A percentile compares a stretch with the other conserved stretches of the same genome.
phyloP scores from a whole-genome alignment of 371 early-diverging fungal genomes.

The Mortierella sp. region DNA sequence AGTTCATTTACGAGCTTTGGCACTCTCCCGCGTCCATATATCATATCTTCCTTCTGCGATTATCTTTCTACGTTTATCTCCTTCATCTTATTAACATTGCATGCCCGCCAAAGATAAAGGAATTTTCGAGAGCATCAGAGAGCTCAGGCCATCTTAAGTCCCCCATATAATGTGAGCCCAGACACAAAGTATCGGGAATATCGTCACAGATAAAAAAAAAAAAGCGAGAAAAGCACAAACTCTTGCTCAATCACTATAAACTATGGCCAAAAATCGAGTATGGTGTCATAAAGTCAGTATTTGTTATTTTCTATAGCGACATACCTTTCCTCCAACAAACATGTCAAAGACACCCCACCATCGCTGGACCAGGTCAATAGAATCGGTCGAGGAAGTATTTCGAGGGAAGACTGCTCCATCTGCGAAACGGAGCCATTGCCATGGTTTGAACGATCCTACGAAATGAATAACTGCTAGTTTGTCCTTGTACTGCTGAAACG shows the following conservation, averaged over 20 bases:
- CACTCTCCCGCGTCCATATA: neutral
- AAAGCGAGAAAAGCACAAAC: no score
- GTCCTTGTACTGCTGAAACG: constrained; percentile 72
- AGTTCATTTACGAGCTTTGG: neutral
- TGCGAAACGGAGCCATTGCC: constrained; percentile 80
- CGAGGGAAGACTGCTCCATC: constrained; percentile 68
- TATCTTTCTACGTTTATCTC: neutral
- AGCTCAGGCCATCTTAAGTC: constrained; percentile 52
- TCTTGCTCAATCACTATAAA: neutral
- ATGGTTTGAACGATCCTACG: constrained; percentile 92
- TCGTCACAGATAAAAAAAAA: constrained; percentile 22
- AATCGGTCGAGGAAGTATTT: constrained; percentile 62
- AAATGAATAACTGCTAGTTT: constrained; percentile 90
- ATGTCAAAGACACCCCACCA: constrained; percentile 85
- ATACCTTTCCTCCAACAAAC: constrained; percentile 66
- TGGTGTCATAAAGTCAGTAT: neutral
- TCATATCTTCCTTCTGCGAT: neutral
- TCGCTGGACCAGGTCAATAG: constrained; percentile 63
- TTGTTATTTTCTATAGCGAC: neutral
- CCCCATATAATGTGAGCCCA: constrained; percentile 36
- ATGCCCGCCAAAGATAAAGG: constrained; percentile 20
- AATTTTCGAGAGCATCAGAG: constrained; percentile 18
- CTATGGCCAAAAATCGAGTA: neutral
- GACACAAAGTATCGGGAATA: constrained; percentile 31
- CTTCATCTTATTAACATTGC: neutral